Evolutionary conservation across 2,329 filamentous ascomycete genomes (phyloP), one percentile per base, ranked within the genome.

Genomic region (Nothopassalora personata): DNA sequence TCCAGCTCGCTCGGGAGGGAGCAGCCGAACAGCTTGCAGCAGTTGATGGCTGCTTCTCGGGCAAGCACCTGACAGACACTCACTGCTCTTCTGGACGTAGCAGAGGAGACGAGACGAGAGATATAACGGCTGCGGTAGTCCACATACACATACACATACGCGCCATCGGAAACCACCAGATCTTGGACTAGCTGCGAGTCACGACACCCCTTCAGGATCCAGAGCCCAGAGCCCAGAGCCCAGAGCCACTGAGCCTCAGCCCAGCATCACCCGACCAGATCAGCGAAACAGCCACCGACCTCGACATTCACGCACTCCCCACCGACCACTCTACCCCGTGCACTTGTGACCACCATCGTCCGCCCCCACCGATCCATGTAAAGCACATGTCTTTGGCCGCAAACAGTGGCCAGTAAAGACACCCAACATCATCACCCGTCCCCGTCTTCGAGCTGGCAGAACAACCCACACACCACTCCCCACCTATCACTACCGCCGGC

Each of bases 401-500:
- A 46, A 53, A 53, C 61, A 31, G 30, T 49, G 64, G 64, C 61
- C 61, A 63, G 43, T 45, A 49, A 55, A 60, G 61, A 54, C 61
- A 64, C 53, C 43, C 49, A 54, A 52, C 54, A 54, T 46, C 57
- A 33, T 49, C 59, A 36, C 57, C 60, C 61, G 52, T 62, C 64
- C 59, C 53, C 58, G 54, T 59, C 67, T 57, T 59, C 68, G 67
- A 67, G 66, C 70, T 72, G 70, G 69, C 65, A 67, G 63, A 67
- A 53, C 57, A 59, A 58, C 55, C 43, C 43, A 15, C 62, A 46
- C 53, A 53, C 54, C 50, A 61, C 50, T 61, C 63, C 60, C 65
- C 69, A 60, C 66, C 67, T 64, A 65, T 68, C 70, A 68, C 61
- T 64, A 63, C 68, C 70, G 69, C 65, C 70, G 62, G 63, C 67